Evolutionary conservation across 495 filamentous ascomycete genomes (phyloP).

Genomic region (Podospora tetraspora): DNA sequence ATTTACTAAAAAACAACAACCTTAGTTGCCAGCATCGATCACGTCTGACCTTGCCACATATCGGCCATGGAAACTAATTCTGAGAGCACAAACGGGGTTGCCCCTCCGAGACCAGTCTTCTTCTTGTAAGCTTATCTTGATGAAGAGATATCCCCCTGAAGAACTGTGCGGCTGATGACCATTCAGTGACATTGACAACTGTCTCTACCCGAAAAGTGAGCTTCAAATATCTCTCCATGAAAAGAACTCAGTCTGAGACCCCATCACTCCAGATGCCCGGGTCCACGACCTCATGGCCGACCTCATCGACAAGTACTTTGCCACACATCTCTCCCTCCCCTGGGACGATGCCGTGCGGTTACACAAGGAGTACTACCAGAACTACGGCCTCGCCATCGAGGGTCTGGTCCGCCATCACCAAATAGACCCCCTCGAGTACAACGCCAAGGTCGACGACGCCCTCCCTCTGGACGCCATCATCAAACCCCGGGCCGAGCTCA

Average conservation of each 20-base stretch:
- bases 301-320: constrained; percentile 77
- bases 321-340: constrained; percentile 65
- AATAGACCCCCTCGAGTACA: constrained; percentile 94
- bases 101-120: constrained; percentile 32
- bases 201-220: constrained; percentile 65
- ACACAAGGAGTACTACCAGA: constrained; percentile 86
- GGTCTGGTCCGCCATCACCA: constrained; percentile 90
- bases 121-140: constrained; percentile 40
- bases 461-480: constrained; percentile 82
- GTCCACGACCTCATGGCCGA: constrained; percentile 71
- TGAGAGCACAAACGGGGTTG: constrained; percentile 9
- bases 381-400: constrained; percentile 95
- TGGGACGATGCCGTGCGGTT: constrained; percentile 71
- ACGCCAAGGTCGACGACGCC: constrained; percentile 89
- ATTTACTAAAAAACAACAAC: neutral
- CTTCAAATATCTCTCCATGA: neutral
- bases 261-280: constrained; percentile 47
- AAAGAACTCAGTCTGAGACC: neutral
- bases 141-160: neutral
- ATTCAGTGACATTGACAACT: constrained; percentile 87
- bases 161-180: constrained; percentile 1
- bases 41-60: neutral
- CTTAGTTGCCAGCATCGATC: neutral
- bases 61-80: constrained; percentile 3
- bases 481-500: constrained; percentile 66